Evolutionary conservation across 768 basidiomycete species (phyloP), one percentile per base, ranked within the genome.

Genomic region (Termitomyces sp.): DNA sequence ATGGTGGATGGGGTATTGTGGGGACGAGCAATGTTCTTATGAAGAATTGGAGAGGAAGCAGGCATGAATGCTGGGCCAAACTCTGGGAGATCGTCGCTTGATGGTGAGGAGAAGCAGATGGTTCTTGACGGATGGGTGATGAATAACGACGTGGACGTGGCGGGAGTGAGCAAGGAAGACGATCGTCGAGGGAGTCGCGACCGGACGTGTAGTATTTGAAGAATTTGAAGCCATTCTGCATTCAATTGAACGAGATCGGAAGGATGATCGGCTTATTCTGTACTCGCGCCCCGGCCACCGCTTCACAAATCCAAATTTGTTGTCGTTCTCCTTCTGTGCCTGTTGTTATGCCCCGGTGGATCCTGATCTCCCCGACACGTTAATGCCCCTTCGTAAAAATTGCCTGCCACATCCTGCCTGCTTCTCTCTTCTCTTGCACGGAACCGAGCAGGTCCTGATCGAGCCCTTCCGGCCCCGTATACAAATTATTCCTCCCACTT

Each of bases 51-150:
- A 33, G 52, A 52, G 46, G 67, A 64, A 64, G 63, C 62, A 45
- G 53, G 50, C 34, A 63, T 67, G 60, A 58, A 65, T 59, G 57
- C 43, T 62, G 44, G 34, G 52, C 7, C 20, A 49, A 48, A 48
- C 64, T 71, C n/a, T n/a, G 67, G 68, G 52, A 67, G 71, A 72
- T 72, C 71, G 69, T 69, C 71, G 69, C n/a, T n/a, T n/a, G n/a
- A n/a, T n/a, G n/a, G 58, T 56, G 55, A 39, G 40, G 49, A 40
- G 47, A 47, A 47, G 46, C 30, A n/a, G 39, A 10, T 43, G 42
- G 42, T 43, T 49, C 33, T 24, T 34, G 36, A 34, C 36, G 50
- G 33, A 7, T 49, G 20, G 12, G 59, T 61, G 58, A 60, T 67
- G 57, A 62, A 65, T 60, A 33, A 59, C 46, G 62, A 52, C 40